phyloP scores from a whole-genome alignment of 345 rosid genomes.

The Geranium rotundifolium region DNA sequence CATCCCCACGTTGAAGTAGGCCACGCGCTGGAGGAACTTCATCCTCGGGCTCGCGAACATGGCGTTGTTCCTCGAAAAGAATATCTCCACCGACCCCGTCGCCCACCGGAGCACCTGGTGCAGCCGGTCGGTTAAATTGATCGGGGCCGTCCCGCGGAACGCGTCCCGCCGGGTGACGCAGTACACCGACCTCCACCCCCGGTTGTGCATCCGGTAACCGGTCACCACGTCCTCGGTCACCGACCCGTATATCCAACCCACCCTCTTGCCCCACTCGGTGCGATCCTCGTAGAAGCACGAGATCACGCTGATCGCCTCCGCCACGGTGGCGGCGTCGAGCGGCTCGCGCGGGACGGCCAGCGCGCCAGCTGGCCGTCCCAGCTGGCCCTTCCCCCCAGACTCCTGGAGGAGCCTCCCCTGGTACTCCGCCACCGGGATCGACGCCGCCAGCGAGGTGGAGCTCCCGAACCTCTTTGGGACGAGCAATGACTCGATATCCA shows the following conservation, averaged over 20 bases:
- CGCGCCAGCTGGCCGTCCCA: conserved; percentile 65
- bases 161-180: conserved; percentile 74
- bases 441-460: conserved; percentile 49
- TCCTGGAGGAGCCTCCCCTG: conserved; percentile 68
- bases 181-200: conserved; percentile 80
- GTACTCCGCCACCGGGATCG: conserved; percentile 68
- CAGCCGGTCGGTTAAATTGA: conserved; percentile 61
- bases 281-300: conserved; percentile 77
- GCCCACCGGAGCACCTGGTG: conserved; percentile 90
- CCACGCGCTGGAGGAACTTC: conserved; percentile 62
- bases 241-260: conserved; percentile 89
- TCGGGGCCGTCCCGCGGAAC: conserved; percentile 69
- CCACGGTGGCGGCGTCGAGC: conserved; percentile 75
- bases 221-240: too few relatives aligned
- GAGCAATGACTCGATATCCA: conserved; percentile 58
- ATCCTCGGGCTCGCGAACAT: conserved; percentile 43
- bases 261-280: conserved; percentile 75
- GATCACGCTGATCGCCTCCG: conserved; percentile 64
- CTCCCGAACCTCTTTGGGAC: conserved; percentile 59
- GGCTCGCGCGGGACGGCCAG: conserved; percentile 75
- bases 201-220: conserved; percentile 68
- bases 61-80: conserved; percentile 68
- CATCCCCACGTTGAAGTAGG: conserved; percentile 66
- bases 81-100: conserved; percentile 74
- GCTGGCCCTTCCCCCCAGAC: conserved; percentile 43